Evolutionary conservation across 805 yeast genomes (phyloP).

Genomic region (Suhomyces sp.): DNA sequence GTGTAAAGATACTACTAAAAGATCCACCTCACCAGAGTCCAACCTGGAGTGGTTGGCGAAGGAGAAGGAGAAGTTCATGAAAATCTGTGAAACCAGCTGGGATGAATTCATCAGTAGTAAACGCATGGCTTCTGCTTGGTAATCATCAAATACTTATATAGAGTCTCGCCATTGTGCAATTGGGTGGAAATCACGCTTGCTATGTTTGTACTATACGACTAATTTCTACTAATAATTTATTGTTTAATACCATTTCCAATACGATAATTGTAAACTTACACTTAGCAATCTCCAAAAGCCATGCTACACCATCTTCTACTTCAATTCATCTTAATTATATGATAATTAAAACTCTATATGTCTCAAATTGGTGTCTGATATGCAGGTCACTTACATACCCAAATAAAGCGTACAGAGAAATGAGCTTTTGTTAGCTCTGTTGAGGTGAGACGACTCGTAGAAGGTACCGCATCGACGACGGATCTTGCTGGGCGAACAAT

Average conservation of each 20-base stretch:
- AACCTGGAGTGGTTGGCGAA: conserved; percentile 13
- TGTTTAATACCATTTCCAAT: neutral
- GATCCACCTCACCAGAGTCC: neutral
- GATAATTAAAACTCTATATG: too few relatives aligned
- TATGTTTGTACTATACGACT: neutral
- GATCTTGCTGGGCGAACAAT: neutral
- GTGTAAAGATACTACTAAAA: neutral
- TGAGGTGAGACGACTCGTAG: neutral
- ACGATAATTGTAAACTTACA: too few relatives aligned
- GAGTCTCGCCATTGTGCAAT: neutral
- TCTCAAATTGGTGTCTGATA: too few relatives aligned
- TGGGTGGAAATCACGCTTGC: neutral
- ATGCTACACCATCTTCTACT: too few relatives aligned
- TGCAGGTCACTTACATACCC: neutral
- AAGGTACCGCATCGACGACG: neutral
- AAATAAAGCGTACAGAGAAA: neutral
- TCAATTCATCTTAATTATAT: too few relatives aligned
- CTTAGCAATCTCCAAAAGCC: too few relatives aligned
- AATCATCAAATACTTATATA: neutral
- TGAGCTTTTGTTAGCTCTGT: neutral
- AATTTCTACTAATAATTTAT: too few relatives aligned
- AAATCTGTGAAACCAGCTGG: conserved; percentile 45
- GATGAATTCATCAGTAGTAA: conserved; percentile 29
- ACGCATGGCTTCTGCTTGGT: conserved; percentile 1
- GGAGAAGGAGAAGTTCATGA: conserved; percentile 38